Conservation (phyloP, 148 eudicot species). For the Arbutus unedo region DNA sequence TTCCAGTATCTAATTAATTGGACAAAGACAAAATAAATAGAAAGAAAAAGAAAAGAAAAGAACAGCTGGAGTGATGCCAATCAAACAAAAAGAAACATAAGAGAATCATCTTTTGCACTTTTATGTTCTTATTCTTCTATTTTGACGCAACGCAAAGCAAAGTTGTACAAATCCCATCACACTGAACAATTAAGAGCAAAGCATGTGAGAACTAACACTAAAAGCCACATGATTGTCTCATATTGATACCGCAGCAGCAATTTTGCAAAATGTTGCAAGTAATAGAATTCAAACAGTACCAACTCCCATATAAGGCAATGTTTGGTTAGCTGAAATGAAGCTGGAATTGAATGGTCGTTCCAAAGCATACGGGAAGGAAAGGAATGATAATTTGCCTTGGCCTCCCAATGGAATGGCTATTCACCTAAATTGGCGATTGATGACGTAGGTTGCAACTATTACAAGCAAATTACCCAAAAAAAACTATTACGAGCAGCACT, state of each 20-base stretch:
- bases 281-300: background rate
- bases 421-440: too few species aligned
- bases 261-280: background rate
- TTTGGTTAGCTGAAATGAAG: background rate
- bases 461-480: background rate
- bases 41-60: background rate
- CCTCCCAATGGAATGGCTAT: background rate
- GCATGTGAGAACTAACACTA: background rate
- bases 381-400: background rate
- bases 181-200: background rate
- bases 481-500: background rate
- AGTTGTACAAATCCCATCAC: background rate
- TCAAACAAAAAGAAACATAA: conserved; percentile 4
- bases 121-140: background rate
- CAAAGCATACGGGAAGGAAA: background rate
- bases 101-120: background rate
- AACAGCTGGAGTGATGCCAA: background rate
- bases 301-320: background rate
- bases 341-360: background rate
- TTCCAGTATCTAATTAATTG: conserved; percentile 59
- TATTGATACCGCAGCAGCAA: background rate
- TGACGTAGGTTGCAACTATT: background rate
- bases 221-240: background rate
- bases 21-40: conserved; percentile 5
- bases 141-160: background rate